Conservation (phyloP, 495 filamentous ascomycete species). For the Lophiostoma macrostomum region DNA sequence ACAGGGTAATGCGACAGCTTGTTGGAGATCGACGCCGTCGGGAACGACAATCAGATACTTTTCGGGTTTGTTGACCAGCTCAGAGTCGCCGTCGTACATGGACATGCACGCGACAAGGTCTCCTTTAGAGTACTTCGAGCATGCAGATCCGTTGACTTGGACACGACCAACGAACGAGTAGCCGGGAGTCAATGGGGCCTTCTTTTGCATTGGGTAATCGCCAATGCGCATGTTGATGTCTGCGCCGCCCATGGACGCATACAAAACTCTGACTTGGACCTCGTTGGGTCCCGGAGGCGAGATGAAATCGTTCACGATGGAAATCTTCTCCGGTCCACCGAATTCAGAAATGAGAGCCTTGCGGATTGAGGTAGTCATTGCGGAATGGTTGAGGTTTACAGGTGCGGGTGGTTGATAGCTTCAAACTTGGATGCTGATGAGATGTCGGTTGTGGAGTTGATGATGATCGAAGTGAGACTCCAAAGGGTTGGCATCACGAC, state of each 20-base stretch:
- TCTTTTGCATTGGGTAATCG: slow-evolving; percentile 42
- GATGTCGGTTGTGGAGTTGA: no score
- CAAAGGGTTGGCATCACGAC: no score
- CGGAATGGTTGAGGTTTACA: not conserved
- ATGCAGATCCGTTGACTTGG: slow-evolving; percentile 32
- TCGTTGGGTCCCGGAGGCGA: slow-evolving; percentile 37
- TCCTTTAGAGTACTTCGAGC: slow-evolving; percentile 35
- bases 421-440: no score
- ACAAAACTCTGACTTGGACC: slow-evolving; percentile 45
- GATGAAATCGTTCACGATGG: slow-evolving; percentile 36
- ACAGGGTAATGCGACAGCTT: slow-evolving; percentile 37
- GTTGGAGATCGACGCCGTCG: slow-evolving; percentile 36
- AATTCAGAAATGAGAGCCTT: slow-evolving; percentile 44
- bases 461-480: no score
- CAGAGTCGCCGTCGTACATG: slow-evolving; percentile 44
- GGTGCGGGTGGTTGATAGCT: no score
- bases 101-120: slow-evolving; percentile 42
- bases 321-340: slow-evolving; percentile 39
- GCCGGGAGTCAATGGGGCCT: slow-evolving; percentile 45
- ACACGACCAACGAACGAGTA: slow-evolving; percentile 45
- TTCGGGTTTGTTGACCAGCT: slow-evolving; percentile 43
- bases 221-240: slow-evolving; percentile 48
- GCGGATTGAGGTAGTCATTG: slow-evolving; percentile 39
- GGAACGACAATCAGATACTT: slow-evolving; percentile 44
- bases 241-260: slow-evolving; percentile 44